Evolutionary conservation across 768 basidiomycete genomes (phyloP).

Genomic region (Collybiopsis luxurians): DNA sequence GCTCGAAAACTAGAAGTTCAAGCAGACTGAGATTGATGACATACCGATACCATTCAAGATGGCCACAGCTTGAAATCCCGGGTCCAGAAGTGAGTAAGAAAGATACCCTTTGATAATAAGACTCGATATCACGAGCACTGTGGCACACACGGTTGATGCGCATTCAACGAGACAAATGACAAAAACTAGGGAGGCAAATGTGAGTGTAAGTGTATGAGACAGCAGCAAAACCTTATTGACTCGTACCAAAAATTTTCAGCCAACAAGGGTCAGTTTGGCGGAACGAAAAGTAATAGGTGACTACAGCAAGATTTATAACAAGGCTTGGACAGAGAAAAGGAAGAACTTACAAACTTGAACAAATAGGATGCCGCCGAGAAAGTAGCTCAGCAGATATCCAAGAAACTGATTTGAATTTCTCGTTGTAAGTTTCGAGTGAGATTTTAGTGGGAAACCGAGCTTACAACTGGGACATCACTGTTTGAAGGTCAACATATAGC

Average conservation of each 20-base stretch:
- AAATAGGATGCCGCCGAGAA: neutral
- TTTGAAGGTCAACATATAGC: too few relatives aligned
- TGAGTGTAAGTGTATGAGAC: too few relatives aligned
- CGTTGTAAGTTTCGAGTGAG: too few relatives aligned
- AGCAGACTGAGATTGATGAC: neutral
- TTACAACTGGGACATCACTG: slow-evolving; percentile 7
- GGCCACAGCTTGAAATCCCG: slow-evolving; percentile 14
- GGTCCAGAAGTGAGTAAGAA: slow-evolving; percentile 13
- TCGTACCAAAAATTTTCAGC: neutral
- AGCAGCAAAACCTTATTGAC: neutral
- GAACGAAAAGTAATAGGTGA: slow-evolving; percentile 6
- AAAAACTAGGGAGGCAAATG: slow-evolving; percentile 7
- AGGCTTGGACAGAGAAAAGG: too few relatives aligned
- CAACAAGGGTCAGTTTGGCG: neutral
- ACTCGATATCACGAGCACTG: slow-evolving; percentile 17
- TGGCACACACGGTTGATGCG: slow-evolving; percentile 17
- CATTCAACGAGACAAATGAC: slow-evolving; percentile 11
- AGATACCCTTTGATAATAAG: slow-evolving; percentile 18
- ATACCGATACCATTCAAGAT: slow-evolving; percentile 15
- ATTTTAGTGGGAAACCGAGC: too few relatives aligned
- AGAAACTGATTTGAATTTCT: slow-evolving; percentile 5
- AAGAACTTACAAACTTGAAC: slow-evolving; percentile 7
- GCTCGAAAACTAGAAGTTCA: neutral
- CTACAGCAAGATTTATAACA: neutral
- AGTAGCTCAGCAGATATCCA: slow-evolving; percentile 1